Conservation (phyloP, 1,139 yeast genomes). For the Protomyces gravidus region DNA sequence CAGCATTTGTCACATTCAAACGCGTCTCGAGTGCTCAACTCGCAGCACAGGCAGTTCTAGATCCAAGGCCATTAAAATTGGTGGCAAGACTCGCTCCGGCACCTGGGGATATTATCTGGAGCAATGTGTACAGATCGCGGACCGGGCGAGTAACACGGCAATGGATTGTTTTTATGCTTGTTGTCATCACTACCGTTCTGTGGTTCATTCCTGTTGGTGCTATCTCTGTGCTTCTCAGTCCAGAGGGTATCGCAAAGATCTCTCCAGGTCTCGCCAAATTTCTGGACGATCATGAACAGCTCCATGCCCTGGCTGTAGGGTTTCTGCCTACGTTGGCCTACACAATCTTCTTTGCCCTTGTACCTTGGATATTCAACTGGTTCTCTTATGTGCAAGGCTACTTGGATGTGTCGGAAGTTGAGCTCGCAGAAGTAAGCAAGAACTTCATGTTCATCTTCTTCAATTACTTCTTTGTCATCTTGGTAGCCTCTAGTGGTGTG, state of each 20-base stretch:
- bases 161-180: constrained; percentile 59
- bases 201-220: constrained; percentile 71
- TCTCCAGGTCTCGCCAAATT: constrained; percentile 71
- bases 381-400: constrained; percentile 69
- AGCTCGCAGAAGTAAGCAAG: constrained; percentile 69
- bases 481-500: constrained; percentile 70
- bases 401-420: constrained; percentile 75
- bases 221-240: constrained; percentile 65
- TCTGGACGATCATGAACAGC: constrained; percentile 54
- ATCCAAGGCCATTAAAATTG: constrained; percentile 68
- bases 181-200: constrained; percentile 60
- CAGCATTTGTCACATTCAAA: constrained; percentile 79
- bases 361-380: constrained; percentile 73
- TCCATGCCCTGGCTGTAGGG: constrained; percentile 67
- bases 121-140: constrained; percentile 60
- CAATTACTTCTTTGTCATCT: constrained; percentile 76
- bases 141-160: constrained; percentile 55
- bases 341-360: constrained; percentile 63
- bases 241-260: constrained; percentile 60
- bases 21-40: constrained; percentile 82
- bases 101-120: constrained; percentile 82
- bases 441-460: constrained; percentile 65
- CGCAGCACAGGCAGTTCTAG: constrained; percentile 83
- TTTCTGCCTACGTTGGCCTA: constrained; percentile 71
- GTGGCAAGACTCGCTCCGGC: constrained; percentile 80